These are phyloP conservation scores for Aspergillus bridgeri DNA, from an alignment of 495 filamentous ascomycete species.

Conservation along the genomic window DNA sequence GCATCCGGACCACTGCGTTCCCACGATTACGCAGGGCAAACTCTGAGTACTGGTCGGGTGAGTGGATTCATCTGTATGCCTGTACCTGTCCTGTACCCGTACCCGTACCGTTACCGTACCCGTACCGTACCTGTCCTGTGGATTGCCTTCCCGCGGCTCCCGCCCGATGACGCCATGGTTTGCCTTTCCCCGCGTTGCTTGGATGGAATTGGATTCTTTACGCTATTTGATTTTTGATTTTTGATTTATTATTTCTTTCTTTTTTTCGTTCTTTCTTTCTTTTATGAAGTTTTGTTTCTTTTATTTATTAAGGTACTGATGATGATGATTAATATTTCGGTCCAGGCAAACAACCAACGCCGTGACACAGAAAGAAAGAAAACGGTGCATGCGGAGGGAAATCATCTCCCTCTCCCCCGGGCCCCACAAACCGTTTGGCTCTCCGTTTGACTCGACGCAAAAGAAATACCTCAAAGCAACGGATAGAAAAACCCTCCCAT, in stretches of 20 bases:
- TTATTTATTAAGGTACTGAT: too few species aligned
- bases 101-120: background rate
- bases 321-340: too few species aligned
- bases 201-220: too few species aligned
- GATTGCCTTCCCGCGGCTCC: constrained; percentile 2
- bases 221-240: too few species aligned
- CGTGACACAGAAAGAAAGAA: background rate
- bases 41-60: too few species aligned
- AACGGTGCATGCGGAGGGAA: background rate
- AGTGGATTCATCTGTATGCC: too few species aligned
- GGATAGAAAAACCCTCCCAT: constrained; percentile 8
- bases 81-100: too few species aligned
- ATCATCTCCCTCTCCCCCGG: background rate
- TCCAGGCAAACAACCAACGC: too few species aligned
- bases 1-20: constrained; percentile 1
- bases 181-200: constrained; percentile 16
- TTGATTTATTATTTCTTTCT: background rate
- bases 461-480: background rate
- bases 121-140: constrained; percentile 12
- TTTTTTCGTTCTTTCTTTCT: too few species aligned
- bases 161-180: constrained; percentile 19
- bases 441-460: background rate
- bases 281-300: too few species aligned
- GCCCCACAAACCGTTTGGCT: too few species aligned
- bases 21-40: too few species aligned